phyloP scores from a whole-genome alignment of 2,329 filamentous ascomycete species.

The Colletotrichum abscissum region DNA sequence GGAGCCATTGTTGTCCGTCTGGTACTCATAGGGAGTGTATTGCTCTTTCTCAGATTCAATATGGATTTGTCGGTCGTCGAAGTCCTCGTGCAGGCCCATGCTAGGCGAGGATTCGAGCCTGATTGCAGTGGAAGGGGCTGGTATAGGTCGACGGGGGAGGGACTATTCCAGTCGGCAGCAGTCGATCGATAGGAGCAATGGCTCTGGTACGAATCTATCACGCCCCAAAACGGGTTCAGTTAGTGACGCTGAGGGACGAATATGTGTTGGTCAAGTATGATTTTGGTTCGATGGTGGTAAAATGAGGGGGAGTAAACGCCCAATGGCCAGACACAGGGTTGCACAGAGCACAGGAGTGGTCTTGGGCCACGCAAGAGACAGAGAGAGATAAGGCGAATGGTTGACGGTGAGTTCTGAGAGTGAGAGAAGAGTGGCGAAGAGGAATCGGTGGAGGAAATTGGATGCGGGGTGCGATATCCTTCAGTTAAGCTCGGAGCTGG shows the following conservation, averaged over 20 bases:
- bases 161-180: conserved; percentile 32
- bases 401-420: conserved; percentile 40
- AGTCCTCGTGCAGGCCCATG: conserved; percentile 75
- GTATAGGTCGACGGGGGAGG: conserved; percentile 38
- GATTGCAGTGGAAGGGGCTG: conserved; percentile 16
- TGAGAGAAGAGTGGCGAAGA: conserved; percentile 37
- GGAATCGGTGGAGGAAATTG: conserved; percentile 31
- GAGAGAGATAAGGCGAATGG: conserved; percentile 8
- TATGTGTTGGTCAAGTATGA: neutral
- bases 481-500: conserved; percentile 28
- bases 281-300: neutral
- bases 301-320: neutral
- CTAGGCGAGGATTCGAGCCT: conserved; percentile 65
- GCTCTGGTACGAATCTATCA: conserved; percentile 31
- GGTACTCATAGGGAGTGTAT: conserved; percentile 84
- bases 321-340: neutral
- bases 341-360: neutral
- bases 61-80: conserved; percentile 75
- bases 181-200: conserved; percentile 41
- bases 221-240: neutral
- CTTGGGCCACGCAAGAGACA: neutral
- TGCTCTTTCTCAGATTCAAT: conserved; percentile 68
- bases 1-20: conserved; percentile 84
- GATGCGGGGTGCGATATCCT: conserved; percentile 22
- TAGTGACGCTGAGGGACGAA: conserved; percentile 6